Percentiles rank a stretch among this genome's conserved stretches.
phyloP scores from a whole-genome alignment of 768 basidiomycete genomes.

The Tulasnella sp. region DNA sequence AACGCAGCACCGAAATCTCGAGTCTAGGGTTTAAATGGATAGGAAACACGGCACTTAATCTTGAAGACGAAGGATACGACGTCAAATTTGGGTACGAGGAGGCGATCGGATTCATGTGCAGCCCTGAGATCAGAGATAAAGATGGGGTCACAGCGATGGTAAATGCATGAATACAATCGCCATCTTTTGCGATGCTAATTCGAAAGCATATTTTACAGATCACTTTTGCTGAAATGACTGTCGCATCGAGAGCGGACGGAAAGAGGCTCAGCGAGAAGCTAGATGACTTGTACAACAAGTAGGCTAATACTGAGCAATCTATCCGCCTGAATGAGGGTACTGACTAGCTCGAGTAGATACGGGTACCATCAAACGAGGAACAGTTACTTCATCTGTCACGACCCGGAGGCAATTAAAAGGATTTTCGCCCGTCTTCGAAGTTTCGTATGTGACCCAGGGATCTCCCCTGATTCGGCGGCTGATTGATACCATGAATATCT shows the following conservation, averaged over 20 bases:
- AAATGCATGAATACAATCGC: constrained; percentile 11
- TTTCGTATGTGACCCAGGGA: too few species aligned
- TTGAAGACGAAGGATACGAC: constrained; percentile 54
- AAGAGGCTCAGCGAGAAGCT: constrained; percentile 47
- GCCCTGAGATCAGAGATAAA: constrained; percentile 67
- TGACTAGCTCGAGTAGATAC: neutral
- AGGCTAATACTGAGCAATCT: too few species aligned
- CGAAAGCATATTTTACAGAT: constrained; percentile 31
- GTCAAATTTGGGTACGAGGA: constrained; percentile 83
- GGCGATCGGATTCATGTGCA: constrained; percentile 88
- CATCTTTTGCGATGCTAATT: neutral
- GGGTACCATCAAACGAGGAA: constrained; percentile 49
- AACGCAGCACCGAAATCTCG: constrained; percentile 1
- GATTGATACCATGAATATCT: too few species aligned
- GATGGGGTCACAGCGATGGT: constrained; percentile 80
- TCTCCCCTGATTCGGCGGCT: too few species aligned
- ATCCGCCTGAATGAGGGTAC: neutral
- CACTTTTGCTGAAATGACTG: constrained; percentile 56
- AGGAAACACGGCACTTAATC: constrained; percentile 63
- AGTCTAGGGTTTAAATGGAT: constrained; percentile 76
- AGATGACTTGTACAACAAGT: constrained; percentile 28
- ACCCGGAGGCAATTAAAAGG: constrained; percentile 48
- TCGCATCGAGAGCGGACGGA: constrained; percentile 37
- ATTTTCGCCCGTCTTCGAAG: constrained; percentile 61
- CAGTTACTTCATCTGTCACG: constrained; percentile 62